Conservation (phyloP, 2,329 filamentous ascomycete species). For the Claviceps sp. region DNA sequence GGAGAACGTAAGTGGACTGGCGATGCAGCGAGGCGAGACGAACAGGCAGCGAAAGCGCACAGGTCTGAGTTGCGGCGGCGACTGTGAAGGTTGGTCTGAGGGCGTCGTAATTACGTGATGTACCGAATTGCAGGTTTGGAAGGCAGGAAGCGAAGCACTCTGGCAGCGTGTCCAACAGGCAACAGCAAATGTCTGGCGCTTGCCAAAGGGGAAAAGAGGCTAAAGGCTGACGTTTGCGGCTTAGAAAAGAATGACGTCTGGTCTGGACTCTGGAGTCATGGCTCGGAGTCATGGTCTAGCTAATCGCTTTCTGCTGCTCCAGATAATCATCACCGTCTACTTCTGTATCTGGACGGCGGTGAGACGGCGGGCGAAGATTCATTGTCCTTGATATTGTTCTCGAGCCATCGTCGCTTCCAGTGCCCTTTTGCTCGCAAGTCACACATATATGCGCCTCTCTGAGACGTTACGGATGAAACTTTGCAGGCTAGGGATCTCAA, state of each 20-base stretch:
- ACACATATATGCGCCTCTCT: too few relatives aligned
- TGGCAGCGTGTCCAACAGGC: too few relatives aligned
- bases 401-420: too few relatives aligned
- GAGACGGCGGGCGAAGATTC: too few relatives aligned
- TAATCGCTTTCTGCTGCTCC: too few relatives aligned
- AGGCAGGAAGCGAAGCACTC: not conserved
- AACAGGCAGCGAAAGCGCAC: not conserved
- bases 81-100: conserved; percentile 1
- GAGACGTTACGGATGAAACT: too few relatives aligned
- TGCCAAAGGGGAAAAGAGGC: not conserved
- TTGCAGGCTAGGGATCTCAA: too few relatives aligned
- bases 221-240: not conserved
- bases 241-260: not conserved
- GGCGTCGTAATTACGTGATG: conserved; percentile 4
- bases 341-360: too few relatives aligned
- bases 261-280: not conserved
- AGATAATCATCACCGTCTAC: too few relatives aligned
- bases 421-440: too few relatives aligned
- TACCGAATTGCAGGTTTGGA: not conserved
- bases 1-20: not conserved
- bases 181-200: not conserved
- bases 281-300: too few relatives aligned
- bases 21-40: not conserved
- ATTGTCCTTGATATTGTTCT: too few relatives aligned
- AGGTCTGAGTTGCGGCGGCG: not conserved